phyloP scores from a whole-genome alignment of 345 rosid species.

The Aquilaria yunnanensis region DNA sequence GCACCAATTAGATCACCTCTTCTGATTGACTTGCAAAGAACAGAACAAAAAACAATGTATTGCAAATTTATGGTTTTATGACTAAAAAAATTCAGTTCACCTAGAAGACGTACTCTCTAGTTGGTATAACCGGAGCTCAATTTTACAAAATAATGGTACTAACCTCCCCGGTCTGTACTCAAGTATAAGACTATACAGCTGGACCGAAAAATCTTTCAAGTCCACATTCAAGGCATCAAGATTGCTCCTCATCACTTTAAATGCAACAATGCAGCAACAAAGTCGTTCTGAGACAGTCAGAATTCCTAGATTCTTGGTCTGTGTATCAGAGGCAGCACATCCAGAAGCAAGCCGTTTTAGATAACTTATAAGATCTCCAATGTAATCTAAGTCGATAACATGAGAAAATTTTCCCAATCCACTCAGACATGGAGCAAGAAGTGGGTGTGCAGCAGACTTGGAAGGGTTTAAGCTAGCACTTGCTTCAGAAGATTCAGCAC shows the following conservation, averaged over 20 bases:
- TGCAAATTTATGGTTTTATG: neutral
- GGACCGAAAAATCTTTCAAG: constrained; percentile 84
- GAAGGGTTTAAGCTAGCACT: constrained; percentile 23
- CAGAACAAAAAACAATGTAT: neutral
- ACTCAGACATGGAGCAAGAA: constrained; percentile 75
- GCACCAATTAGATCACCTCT: too few species aligned
- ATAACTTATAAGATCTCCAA: constrained; percentile 85
- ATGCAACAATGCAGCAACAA: constrained; percentile 87
- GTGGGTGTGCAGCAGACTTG: constrained; percentile 47
- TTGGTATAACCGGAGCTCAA: neutral
- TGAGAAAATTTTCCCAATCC: constrained; percentile 89
- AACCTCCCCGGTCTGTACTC: constrained; percentile 98
- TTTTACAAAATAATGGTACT: constrained; percentile 9
- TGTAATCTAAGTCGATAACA: constrained; percentile 75
- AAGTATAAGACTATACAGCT: constrained; percentile 80
- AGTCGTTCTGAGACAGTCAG: constrained; percentile 75
- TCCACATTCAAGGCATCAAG: constrained; percentile 94
- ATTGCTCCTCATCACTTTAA: constrained; percentile 91
- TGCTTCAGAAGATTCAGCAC: constrained; percentile 43
- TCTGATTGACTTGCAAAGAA: too few species aligned
- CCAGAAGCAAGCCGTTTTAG: constrained; percentile 78
- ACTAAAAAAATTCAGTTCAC: neutral
- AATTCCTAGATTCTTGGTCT: constrained; percentile 29
- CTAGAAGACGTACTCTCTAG: neutral
- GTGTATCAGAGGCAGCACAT: constrained; percentile 25